These are phyloP conservation scores for Avicennia marina DNA, from an alignment of 257 asterid species.

Conservation along the genomic window DNA sequence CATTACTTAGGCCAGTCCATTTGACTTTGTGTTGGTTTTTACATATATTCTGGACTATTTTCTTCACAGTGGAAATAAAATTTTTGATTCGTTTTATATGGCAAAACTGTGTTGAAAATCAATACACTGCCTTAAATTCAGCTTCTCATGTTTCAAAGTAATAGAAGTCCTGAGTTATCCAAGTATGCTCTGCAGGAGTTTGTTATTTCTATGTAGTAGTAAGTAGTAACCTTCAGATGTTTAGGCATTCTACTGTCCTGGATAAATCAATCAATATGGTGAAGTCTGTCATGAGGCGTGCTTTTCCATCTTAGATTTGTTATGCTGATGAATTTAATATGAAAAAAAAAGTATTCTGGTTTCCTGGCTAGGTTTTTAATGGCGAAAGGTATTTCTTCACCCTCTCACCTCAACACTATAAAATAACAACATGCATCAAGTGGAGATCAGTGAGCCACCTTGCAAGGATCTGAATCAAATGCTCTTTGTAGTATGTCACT, in stretches of 20 bases:
- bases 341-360: background rate
- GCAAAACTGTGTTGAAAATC: conserved; percentile 1
- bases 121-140: background rate
- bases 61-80: background rate
- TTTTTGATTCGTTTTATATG: background rate
- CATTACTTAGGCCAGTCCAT: background rate
- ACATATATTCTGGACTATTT: background rate
- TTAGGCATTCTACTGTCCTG: background rate
- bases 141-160: background rate
- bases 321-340: background rate
- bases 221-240: background rate
- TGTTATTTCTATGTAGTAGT: background rate
- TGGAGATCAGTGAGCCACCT: background rate
- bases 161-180: background rate
- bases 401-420: background rate
- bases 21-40: background rate
- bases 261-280: background rate
- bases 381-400: background rate
- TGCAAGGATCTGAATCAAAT: conserved; percentile 8
- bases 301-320: background rate
- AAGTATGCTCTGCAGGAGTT: background rate
- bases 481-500: background rate
- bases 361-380: no score
- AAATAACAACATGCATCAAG: no score
- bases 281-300: background rate